Evolutionary conservation across 192 early-diverging fungal genomes (phyloP).

Genomic region (Entophlyctis helioformis): DNA sequence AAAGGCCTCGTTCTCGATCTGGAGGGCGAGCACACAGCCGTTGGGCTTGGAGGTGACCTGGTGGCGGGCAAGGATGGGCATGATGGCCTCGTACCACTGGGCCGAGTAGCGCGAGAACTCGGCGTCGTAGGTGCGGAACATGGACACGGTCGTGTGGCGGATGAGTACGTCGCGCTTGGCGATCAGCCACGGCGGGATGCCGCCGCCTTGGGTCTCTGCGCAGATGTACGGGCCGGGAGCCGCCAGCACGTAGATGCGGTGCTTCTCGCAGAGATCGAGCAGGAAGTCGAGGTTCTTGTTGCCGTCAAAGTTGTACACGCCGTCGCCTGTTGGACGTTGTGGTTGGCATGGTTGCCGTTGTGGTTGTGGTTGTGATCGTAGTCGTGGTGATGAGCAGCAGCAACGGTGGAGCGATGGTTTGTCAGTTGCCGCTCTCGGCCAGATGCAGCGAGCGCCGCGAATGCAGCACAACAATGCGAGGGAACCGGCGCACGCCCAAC

Average conservation of each 20-base stretch:
- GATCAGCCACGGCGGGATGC: conserved; percentile 72
- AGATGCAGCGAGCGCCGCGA: no score
- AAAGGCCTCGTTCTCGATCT: conserved; percentile 75
- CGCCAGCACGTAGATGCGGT: conserved; percentile 66
- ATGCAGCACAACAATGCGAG: no score
- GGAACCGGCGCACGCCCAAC: no score
- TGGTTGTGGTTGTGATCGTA: no score
- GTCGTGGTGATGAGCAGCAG: no score
- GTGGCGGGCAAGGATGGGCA: conserved; percentile 63
- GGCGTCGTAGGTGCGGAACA: conserved; percentile 58
- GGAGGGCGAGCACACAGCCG: conserved; percentile 66
- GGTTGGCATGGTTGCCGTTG: no score
- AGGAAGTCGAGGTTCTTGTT: conserved; percentile 61
- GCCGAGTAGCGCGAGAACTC: conserved; percentile 55
- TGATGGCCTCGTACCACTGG: conserved; percentile 64
- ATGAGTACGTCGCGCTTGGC: conserved; percentile 59
- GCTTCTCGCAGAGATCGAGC: conserved; percentile 57
- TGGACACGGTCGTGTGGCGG: conserved; percentile 53
- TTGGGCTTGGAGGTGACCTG: conserved; percentile 54
- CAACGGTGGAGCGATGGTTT: no score
- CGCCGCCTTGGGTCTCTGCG: conserved; percentile 45
- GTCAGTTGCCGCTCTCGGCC: no score
- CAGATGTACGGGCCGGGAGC: conserved; percentile 71
- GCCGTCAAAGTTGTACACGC: conserved; percentile 61
- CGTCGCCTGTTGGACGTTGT: conserved; percentile 21